Percentiles rank a stretch among this genome's conserved stretches.
phyloP scores from a whole-genome alignment of 116 monocot species.

The Cymodocea nodosa region DNA sequence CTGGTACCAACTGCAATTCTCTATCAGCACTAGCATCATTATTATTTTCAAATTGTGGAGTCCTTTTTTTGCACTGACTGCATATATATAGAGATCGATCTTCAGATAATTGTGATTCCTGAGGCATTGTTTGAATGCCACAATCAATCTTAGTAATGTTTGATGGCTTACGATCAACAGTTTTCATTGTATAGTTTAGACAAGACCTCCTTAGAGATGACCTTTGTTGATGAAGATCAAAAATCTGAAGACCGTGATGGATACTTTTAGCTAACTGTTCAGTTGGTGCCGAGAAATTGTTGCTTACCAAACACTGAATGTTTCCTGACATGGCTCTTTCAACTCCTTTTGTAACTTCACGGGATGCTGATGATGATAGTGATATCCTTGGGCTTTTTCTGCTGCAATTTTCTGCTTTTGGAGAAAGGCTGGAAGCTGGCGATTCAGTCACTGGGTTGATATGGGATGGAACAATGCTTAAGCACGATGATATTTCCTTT shows the following conservation, averaged over 20 bases:
- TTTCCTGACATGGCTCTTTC: constrained; percentile 10
- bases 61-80: constrained; percentile 24
- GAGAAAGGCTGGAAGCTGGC: constrained; percentile 31
- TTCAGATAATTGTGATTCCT: constrained; percentile 26
- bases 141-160: constrained; percentile 33
- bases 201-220: constrained; percentile 38
- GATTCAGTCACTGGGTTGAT: constrained; percentile 14
- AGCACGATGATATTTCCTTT: constrained; percentile 7
- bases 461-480: constrained; percentile 37
- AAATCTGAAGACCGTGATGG: constrained; percentile 47
- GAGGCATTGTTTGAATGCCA: constrained; percentile 43
- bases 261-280: constrained; percentile 63
- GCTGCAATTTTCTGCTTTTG: constrained; percentile 27
- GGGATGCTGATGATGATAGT: constrained; percentile 35
- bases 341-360: constrained; percentile 16
- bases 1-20: constrained; percentile 40
- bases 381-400: constrained; percentile 51
- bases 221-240: constrained; percentile 35
- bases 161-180: constrained; percentile 23
- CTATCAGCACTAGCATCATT: constrained; percentile 15
- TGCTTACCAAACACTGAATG: constrained; percentile 9
- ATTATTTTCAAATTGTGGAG: constrained; percentile 20
- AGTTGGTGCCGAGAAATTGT: constrained; percentile 17
- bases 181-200: constrained; percentile 39
- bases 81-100: constrained; percentile 28